Evolutionary conservation across 2,329 filamentous ascomycete species (phyloP), one percentile per base, ranked within the genome.

Genomic region (Arthrobotrys pseudoclavata): DNA sequence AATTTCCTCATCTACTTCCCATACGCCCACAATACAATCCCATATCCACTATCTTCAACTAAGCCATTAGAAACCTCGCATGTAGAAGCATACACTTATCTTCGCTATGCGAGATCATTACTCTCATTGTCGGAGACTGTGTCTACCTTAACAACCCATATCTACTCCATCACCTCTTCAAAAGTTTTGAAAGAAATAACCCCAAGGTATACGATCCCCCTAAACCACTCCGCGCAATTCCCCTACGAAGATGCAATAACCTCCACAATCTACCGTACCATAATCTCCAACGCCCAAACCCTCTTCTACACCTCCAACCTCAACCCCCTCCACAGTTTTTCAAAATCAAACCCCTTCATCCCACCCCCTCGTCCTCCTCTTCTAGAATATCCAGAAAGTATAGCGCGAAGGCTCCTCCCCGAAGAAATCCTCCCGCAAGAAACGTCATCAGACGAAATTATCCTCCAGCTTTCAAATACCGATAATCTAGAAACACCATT

Each of bases 31-130:
- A 52, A 52, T 7, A 7, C 5, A 18, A 9, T 20, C 26, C n/a
- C 5, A 9, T 74, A 67, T 22, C 69, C 69, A 1, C 61, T 52
- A 26, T 26, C 69, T 7, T 6, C 34, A 0, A 18, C 52, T 3
- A 34, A 34, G 7, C 57, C 55, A 2, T 60, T 74, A 20, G 3
- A 29, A 29, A 67, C 69, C 9, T 29, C 26, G 1, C 52, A 74
- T 10, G 31, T n/a, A 12, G 37, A 48, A 52, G 69, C 69, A 12
- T 74, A 57, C 40, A 48, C 50, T 26, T 29, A 66, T 6, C 50
- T 74, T 10, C 61, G 61, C 18, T 74, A 61, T 12, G 69, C 69
- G 12, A 50, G 53, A 53, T 74, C 69, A 2, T 7, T 74, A 4
- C 0, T 74, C 4, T 4, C 2, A 10, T 24, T 74, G 1, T 42